phyloP scores from a whole-genome alignment of 805 yeast genomes.

The Barnettozyma populi region DNA sequence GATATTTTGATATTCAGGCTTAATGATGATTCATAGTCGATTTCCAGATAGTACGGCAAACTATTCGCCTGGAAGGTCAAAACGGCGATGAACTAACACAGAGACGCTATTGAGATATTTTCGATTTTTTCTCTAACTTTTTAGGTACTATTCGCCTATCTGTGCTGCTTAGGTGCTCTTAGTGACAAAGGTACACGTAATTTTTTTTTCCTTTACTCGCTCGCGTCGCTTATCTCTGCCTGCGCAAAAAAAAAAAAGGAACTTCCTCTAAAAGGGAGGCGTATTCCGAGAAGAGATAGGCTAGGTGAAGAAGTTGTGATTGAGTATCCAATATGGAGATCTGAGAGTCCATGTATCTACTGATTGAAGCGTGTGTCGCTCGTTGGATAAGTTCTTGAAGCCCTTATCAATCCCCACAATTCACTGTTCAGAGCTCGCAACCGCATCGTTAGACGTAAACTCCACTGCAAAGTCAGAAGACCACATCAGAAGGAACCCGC shows the following conservation, averaged over 20 bases:
- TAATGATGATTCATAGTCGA: too few relatives aligned
- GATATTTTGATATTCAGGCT: too few relatives aligned
- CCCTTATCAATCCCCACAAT: neutral
- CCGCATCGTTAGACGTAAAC: neutral
- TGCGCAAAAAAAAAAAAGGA: too few relatives aligned
- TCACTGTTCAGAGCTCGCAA: neutral
- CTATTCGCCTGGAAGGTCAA: too few relatives aligned
- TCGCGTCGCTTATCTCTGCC: neutral
- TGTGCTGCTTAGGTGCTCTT: too few relatives aligned
- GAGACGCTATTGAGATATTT: too few relatives aligned
- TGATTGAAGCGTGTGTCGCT: neutral
- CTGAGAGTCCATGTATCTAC: neutral
- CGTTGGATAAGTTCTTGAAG: neutral
- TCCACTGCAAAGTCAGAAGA: neutral
- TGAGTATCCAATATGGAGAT: neutral
- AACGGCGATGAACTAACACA: too few relatives aligned
- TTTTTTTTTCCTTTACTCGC: too few relatives aligned
- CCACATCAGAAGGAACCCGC: neutral
- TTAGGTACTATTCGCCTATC: too few relatives aligned
- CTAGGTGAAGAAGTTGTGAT: neutral
- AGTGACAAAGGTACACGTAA: too few relatives aligned
- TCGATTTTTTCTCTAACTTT: too few relatives aligned
- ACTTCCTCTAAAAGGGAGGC: neutral
- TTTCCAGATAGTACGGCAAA: too few relatives aligned
- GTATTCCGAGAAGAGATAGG: neutral